A percentile compares a stretch with the other conserved stretches of the same genome.
phyloP scores from a whole-genome alignment of 2,329 filamentous ascomycete genomes.

The Harringtonia lauricola region DNA sequence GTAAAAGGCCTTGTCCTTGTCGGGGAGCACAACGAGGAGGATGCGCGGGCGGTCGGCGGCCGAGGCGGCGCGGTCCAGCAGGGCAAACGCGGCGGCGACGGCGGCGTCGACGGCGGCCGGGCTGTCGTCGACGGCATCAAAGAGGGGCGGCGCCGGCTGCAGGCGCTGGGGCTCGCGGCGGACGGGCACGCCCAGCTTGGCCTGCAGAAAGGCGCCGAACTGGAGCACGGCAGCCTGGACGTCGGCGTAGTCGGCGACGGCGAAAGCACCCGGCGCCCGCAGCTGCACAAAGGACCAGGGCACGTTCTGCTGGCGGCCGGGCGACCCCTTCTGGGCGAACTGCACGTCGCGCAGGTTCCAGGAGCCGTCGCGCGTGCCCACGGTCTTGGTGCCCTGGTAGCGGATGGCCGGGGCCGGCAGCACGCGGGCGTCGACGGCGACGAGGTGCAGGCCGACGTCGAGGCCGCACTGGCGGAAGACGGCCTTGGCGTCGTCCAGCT shows the following conservation, averaged over 20 bases:
- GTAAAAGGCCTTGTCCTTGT: conserved; percentile 41
- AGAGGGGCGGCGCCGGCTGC: background rate
- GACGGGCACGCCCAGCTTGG: conserved; percentile 24
- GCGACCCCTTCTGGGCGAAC: conserved; percentile 31
- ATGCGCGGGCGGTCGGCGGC: conserved; percentile 27
- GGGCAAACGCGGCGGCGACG: conserved; percentile 3
- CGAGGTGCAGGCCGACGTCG: conserved; percentile 44
- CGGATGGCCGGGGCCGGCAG: conserved; percentile 47
- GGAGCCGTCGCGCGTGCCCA: conserved; percentile 36
- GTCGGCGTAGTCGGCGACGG: background rate
- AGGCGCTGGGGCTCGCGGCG: conserved; percentile 11
- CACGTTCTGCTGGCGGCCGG: conserved; percentile 30
- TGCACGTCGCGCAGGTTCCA: conserved; percentile 58
- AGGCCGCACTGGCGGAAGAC: conserved; percentile 51
- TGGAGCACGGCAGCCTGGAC: conserved; percentile 15
- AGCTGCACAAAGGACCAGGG: conserved; percentile 31
- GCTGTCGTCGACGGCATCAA: background rate
- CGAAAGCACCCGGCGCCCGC: background rate
- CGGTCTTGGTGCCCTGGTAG: conserved; percentile 33
- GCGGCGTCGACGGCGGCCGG: background rate
- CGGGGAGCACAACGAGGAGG: conserved; percentile 49
- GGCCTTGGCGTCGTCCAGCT: conserved; percentile 34
- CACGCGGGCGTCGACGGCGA: conserved; percentile 64
- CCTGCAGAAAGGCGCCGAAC: conserved; percentile 26
- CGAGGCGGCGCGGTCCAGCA: conserved; percentile 1